Percentiles rank a stretch among this genome's conserved stretches.
Conservation (phyloP, 345 rosid genomes). For the Rhodomyrtus tomentosa region DNA sequence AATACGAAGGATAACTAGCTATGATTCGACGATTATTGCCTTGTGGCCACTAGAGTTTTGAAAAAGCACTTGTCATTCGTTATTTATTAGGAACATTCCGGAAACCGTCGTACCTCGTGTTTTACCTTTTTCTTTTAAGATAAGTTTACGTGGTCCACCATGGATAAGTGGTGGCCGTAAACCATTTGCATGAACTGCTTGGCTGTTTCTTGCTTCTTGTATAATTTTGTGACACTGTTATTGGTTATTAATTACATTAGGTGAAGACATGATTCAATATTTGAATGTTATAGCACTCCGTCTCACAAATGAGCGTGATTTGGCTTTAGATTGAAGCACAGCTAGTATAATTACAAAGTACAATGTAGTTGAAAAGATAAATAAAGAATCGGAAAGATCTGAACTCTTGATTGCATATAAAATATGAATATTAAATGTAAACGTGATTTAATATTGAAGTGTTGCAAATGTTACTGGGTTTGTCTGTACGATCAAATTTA, state of each 20-base stretch:
- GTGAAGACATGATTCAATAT: background rate
- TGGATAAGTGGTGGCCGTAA: background rate
- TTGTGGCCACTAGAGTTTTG: too few relatives aligned
- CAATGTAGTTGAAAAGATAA: background rate
- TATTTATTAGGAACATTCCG: too few relatives aligned
- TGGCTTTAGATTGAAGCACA: too few relatives aligned
- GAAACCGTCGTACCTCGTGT: background rate
- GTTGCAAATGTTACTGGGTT: background rate
- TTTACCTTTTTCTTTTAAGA: background rate
- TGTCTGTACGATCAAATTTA: background rate
- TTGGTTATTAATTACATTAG: background rate
- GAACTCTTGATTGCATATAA: too few relatives aligned
- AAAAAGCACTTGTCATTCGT: too few relatives aligned
- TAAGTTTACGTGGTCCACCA: background rate
- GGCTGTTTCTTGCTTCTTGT: background rate
- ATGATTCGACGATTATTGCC: too few relatives aligned
- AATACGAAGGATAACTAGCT: too few relatives aligned
- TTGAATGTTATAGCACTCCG: background rate
- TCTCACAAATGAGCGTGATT: too few relatives aligned
- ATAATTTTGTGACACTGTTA: background rate
- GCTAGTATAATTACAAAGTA: too few relatives aligned
- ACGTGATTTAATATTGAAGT: too few relatives aligned
- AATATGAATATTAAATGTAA: too few relatives aligned
- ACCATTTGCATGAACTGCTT: background rate
- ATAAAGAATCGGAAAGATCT: background rate